Evolutionary conservation across 352 stramenopile genomes (phyloP).

Genomic region (Phytophthora vignae): DNA sequence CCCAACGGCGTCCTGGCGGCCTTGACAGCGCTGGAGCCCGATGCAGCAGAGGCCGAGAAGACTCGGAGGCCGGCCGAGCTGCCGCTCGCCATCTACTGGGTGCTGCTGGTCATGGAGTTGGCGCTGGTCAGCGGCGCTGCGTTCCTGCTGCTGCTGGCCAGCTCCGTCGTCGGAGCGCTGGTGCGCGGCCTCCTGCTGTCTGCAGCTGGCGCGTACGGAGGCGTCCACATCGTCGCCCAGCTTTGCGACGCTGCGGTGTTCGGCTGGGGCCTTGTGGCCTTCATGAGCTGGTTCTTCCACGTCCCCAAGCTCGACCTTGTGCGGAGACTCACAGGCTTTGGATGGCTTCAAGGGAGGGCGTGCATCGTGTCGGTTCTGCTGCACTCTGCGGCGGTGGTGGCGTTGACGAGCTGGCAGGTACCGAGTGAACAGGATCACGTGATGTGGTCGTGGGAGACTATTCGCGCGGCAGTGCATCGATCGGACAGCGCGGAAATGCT

Average conservation of each 20-base stretch:
- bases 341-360: constrained; percentile 9
- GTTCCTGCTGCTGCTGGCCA: constrained; percentile 46
- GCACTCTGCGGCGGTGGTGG: constrained; percentile 18
- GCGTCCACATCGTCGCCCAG: constrained; percentile 4
- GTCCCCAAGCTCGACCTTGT: constrained; percentile 18
- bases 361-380: constrained; percentile 24
- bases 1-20: constrained; percentile 46
- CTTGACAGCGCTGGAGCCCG: constrained; percentile 32
- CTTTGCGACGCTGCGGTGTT: constrained; percentile 32
- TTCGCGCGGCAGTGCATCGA: constrained; percentile 16
- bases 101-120: constrained; percentile 60
- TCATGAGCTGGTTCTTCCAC: constrained; percentile 51
- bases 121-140: constrained; percentile 33
- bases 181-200: constrained; percentile 17
- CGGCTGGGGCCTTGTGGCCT: constrained; percentile 34
- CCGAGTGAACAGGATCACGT: constrained; percentile 2
- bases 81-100: constrained; percentile 23
- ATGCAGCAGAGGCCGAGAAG: background rate
- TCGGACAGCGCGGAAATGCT: constrained; percentile 17
- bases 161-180: constrained; percentile 26
- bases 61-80: constrained; percentile 12
- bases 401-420: constrained; percentile 16
- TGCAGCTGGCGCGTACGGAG: background rate
- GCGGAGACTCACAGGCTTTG: constrained; percentile 22
- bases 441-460: constrained; percentile 38